Evolutionary conservation across 768 basidiomycete species (phyloP), one percentile per base, ranked within the genome.

Genomic region (Tulasnella calospora): DNA sequence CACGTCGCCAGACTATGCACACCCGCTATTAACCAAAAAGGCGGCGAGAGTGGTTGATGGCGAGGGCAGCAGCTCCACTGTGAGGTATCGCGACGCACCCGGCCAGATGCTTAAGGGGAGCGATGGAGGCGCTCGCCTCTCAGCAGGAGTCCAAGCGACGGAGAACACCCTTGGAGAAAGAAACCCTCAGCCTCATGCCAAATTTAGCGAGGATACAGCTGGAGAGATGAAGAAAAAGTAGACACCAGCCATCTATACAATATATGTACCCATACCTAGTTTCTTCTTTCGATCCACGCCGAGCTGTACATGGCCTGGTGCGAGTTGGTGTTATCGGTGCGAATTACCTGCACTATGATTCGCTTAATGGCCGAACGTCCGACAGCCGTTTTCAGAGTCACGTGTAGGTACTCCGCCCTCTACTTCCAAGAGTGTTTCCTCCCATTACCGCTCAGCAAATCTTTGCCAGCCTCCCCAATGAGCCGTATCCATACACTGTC

Each of bases 1-100:
- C n/a, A n/a, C n/a, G n/a, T n/a, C n/a, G n/a, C n/a, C n/a, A 40
- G 77, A 78, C 19, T 73, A 71, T 46, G 77, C 77, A 19, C 77
- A 78, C 27, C 44, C 77, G 17, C 35, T 70, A 30, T 36, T 71
- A 21, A 71, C 77, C 41, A 78, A 70, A 38, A 21, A 72, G 70
- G 69, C 77, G 19, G 19, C 70, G 23, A 73, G 67, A 47, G 77
- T 71, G 55, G 71, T 72, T 10, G 77, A 72, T 17, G 77, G 77
- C 23, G 77, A 38, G 21, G 77, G 77, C 15, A 71, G 70, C 30
- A 46, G 69, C 27, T 70, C 77, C 15, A 13, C 77, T 40, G 1
- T 78, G 17, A 78, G 71, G 19, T 17, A 78, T 71, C 44, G 77
- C 12, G 70, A 78, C 33, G 77, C 77, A 40, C 36, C 61, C 3